Percentiles rank a stretch among this genome's conserved stretches.
phyloP scores from a whole-genome alignment of 2,329 filamentous ascomycete species.

The Nigrospora sphaerica region DNA sequence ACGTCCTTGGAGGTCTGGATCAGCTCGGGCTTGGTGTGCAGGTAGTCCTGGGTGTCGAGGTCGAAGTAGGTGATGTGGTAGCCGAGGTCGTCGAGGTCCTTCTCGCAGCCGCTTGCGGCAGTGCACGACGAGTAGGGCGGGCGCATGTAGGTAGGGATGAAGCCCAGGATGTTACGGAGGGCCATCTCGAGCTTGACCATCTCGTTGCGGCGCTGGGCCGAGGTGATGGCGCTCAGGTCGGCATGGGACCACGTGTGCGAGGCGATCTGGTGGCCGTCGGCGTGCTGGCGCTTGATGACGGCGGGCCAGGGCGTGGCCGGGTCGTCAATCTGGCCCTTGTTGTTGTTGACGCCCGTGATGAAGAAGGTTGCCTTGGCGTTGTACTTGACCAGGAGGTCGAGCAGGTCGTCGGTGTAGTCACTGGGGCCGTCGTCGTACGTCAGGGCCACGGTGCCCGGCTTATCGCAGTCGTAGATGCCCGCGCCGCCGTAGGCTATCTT shows the following conservation, averaged over 20 bases:
- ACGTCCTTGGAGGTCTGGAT: slow-evolving; percentile 40
- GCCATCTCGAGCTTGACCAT: slow-evolving; percentile 39
- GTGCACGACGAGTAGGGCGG: slow-evolving; percentile 30
- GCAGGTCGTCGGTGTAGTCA: slow-evolving; percentile 9
- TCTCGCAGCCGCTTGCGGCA: slow-evolving; percentile 20
- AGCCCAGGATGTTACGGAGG: slow-evolving; percentile 32
- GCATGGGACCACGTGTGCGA: slow-evolving; percentile 41
- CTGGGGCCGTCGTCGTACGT: slow-evolving; percentile 18
- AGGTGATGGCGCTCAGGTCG: slow-evolving; percentile 28
- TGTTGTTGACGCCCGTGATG: slow-evolving; percentile 32
- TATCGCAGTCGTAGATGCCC: slow-evolving; percentile 34
- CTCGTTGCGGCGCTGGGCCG: slow-evolving; percentile 26
- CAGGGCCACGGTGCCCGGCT: slow-evolving; percentile 10
- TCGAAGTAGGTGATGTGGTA: slow-evolving; percentile 52
- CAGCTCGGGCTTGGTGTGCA: slow-evolving; percentile 36
- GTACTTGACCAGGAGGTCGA: slow-evolving; percentile 9
- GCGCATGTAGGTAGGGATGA: slow-evolving; percentile 34
- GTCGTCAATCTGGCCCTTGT: slow-evolving; percentile 29
- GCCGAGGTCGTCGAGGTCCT: slow-evolving; percentile 30
- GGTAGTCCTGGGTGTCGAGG: slow-evolving; percentile 55
- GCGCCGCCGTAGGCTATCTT: slow-evolving; percentile 39
- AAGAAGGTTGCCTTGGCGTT: slow-evolving; percentile 16
- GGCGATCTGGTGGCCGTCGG: slow-evolving; percentile 38
- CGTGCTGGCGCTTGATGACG: slow-evolving; percentile 34
- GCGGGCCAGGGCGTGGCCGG: slow-evolving; percentile 20